Conservation (phyloP, 345 rosid genomes). For the Euphorbia pulcherrima region DNA sequence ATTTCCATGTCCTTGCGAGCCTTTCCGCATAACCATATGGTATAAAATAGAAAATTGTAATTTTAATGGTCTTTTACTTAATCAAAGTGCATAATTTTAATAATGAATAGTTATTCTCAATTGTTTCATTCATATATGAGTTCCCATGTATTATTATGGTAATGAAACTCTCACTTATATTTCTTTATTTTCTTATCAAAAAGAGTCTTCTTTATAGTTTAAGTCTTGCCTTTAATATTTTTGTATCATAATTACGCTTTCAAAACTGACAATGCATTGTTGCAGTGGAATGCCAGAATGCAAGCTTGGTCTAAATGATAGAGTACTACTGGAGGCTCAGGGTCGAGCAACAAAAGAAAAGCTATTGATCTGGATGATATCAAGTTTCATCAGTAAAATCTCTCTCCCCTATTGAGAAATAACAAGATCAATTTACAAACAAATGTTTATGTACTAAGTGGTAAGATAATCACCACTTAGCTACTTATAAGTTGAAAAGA, state of each 20-base stretch:
- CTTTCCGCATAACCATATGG: too few relatives aligned
- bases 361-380: conserved; percentile 94
- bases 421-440: too few relatives aligned
- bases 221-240: background rate
- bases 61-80: too few relatives aligned
- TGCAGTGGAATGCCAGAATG: conserved; percentile 98
- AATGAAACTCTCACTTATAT: background rate
- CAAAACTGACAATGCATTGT: background rate
- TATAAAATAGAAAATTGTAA: too few relatives aligned
- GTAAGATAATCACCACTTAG: too few relatives aligned
- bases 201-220: background rate
- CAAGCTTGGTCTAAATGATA: conserved; percentile 93
- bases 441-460: too few relatives aligned
- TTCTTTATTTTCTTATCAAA: background rate
- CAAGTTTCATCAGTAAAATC: conserved; percentile 96
- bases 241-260: background rate
- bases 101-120: background rate
- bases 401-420: too few relatives aligned
- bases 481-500: too few relatives aligned
- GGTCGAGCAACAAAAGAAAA: conserved; percentile 88
- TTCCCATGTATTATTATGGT: background rate
- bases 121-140: background rate
- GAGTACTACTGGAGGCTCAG: conserved; percentile 90
- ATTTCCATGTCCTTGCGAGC: too few relatives aligned
- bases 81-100: too few relatives aligned